These are phyloP conservation scores for Blastocystis sp. DNA, from an alignment of 352 stramenopile species.

Conservation along the genomic window DNA sequence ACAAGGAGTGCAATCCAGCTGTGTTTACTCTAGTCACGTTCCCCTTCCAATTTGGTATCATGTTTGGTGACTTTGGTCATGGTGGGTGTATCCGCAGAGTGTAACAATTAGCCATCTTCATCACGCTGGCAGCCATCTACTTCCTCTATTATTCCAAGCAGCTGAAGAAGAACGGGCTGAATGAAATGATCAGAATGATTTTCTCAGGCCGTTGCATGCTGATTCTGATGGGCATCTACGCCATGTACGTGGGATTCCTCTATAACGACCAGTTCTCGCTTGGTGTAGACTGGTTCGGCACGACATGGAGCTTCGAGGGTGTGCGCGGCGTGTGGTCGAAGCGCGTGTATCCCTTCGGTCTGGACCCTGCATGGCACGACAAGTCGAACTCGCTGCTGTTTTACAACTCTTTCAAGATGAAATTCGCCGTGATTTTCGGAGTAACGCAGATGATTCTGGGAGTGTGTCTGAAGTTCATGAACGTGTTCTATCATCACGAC, in stretches of 20 bases:
- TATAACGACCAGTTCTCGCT: conserved; percentile 99
- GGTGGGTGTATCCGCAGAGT: conserved; percentile 64
- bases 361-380: conserved; percentile 96
- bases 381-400: conserved; percentile 93
- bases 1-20: conserved; percentile 95
- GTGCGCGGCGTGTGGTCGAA: conserved; percentile 73
- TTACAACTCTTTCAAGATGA: conserved; percentile 99
- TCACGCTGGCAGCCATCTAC: conserved; percentile 85
- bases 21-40: conserved; percentile 98
- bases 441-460: conserved; percentile 97
- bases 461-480: conserved; percentile 87
- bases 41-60: conserved; percentile 97
- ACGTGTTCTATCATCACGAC: conserved; percentile 90
- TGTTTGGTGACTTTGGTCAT: conserved; percentile 98
- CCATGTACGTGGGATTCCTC: conserved; percentile 91
- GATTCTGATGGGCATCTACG: conserved; percentile 94
- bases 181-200: conserved; percentile 64
- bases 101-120: conserved; percentile 68
- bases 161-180: conserved; percentile 65
- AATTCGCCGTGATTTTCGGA: conserved; percentile 94
- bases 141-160: conserved; percentile 85
- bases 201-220: conserved; percentile 86
- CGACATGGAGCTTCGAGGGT: conserved; percentile 82
- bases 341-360: conserved; percentile 89
- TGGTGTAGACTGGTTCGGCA: conserved; percentile 89